phyloP scores from a whole-genome alignment of 2,329 filamentous ascomycete genomes.

The Calonectria pseudoreteaudii region DNA sequence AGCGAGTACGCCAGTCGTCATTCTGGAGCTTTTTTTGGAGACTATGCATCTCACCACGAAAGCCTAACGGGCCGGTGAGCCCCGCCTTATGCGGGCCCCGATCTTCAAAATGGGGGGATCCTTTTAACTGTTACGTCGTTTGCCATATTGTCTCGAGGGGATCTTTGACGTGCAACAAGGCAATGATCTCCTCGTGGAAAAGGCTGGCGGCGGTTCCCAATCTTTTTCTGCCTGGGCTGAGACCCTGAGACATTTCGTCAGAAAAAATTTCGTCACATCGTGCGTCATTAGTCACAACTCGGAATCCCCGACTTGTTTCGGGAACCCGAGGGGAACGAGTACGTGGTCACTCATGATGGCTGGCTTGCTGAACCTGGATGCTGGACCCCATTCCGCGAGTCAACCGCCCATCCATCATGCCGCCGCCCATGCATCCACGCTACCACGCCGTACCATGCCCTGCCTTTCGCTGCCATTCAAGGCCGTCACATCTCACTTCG shows the following conservation, averaged over 20 bases:
- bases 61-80: slow-evolving; percentile 33
- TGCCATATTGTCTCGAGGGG: slow-evolving; percentile 11
- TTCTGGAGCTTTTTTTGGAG: slow-evolving; percentile 33
- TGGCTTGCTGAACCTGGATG: slow-evolving; percentile 14
- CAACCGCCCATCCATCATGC: slow-evolving; percentile 24
- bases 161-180: slow-evolving; percentile 17
- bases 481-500: slow-evolving; percentile 21
- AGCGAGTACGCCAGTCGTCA: slow-evolving; percentile 36
- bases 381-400: slow-evolving; percentile 13
- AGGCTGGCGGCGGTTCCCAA: neutral
- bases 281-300: slow-evolving; percentile 25
- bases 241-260: slow-evolving; percentile 12
- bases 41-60: slow-evolving; percentile 29
- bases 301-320: slow-evolving; percentile 34
- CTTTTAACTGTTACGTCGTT: slow-evolving; percentile 28
- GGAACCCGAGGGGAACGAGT: slow-evolving; percentile 25
- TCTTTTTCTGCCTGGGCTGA: neutral
- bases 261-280: neutral
- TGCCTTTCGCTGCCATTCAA: neutral
- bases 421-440: slow-evolving; percentile 3
- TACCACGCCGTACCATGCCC: slow-evolving; percentile 9
- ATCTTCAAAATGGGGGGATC: slow-evolving; percentile 36
- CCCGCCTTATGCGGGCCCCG: slow-evolving; percentile 38
- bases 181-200: slow-evolving; percentile 9
- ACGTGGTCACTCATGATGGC: slow-evolving; percentile 2